These are phyloP conservation scores for Blastosporella zonata DNA, from an alignment of 1,284 basidiomycete species.

Conservation along the genomic window DNA sequence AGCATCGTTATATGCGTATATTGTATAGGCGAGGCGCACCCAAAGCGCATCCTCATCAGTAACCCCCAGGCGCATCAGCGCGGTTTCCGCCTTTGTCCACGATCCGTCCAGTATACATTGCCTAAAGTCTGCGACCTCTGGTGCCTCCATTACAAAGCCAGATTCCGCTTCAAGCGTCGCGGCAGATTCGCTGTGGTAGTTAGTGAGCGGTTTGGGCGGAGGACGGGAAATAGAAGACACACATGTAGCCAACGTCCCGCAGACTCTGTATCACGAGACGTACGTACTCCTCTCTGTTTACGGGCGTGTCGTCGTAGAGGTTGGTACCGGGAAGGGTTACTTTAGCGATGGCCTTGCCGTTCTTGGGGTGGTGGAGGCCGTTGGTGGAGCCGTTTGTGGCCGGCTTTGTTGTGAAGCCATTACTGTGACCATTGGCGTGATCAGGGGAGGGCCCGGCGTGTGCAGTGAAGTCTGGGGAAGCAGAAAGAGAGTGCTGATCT, in stretches of 20 bases:
- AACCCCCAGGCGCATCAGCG: conserved; percentile 69
- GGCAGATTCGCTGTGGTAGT: conserved; percentile 72
- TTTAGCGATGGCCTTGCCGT: conserved; percentile 46
- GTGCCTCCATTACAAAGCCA: conserved; percentile 82
- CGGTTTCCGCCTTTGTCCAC: conserved; percentile 80
- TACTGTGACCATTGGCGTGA: conserved; percentile 50
- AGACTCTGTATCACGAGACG: conserved; percentile 89
- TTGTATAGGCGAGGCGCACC: conserved; percentile 39
- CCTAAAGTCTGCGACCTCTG: conserved; percentile 80
- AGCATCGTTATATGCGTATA: conserved; percentile 18
- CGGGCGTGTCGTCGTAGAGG: conserved; percentile 70
- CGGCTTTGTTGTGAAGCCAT: conserved; percentile 32
- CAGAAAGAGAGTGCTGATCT: conserved; percentile 51
- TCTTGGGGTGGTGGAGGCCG: conserved; percentile 30
- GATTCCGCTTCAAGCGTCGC: conserved; percentile 89
- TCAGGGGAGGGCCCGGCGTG: conserved; percentile 56
- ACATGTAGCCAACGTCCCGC: conserved; percentile 92
- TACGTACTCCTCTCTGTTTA: conserved; percentile 90
- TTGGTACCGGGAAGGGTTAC: conserved; percentile 68
- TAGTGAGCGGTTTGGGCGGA: not conserved
- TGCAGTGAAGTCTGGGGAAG: conserved; percentile 43
- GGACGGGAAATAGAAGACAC: conserved; percentile 35
- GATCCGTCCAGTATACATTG: conserved; percentile 78
- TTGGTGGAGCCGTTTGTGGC: conserved; percentile 27
- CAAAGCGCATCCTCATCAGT: conserved; percentile 61